Conservation (phyloP, 2,329 filamentous ascomycete genomes). For the Hymenotorrendiella dingleyae region DNA sequence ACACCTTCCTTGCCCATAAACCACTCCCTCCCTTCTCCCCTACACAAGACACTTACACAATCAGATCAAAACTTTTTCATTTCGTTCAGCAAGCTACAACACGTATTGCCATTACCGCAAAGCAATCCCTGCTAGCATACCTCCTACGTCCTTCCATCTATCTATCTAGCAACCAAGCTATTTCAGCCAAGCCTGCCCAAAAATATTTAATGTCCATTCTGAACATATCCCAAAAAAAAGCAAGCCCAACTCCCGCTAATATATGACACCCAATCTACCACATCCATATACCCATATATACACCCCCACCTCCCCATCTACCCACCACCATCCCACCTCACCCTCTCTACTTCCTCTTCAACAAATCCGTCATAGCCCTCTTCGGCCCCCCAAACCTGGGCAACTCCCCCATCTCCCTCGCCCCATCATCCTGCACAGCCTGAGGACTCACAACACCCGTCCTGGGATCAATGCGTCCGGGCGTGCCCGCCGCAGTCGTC, state of each 20-base stretch:
- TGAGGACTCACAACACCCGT: conserved; percentile 29
- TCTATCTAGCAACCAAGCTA: too few relatives aligned
- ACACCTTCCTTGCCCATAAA: too few relatives aligned
- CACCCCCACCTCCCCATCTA: background rate
- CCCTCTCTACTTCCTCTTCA: background rate
- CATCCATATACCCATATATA: background rate
- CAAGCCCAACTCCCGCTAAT: conserved; percentile 1
- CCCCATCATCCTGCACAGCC: conserved; percentile 25
- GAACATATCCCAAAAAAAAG: too few relatives aligned
- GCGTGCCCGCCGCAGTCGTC: background rate
- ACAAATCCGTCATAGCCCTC: conserved; percentile 14
- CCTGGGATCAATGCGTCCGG: conserved; percentile 26
- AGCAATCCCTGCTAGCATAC: too few relatives aligned
- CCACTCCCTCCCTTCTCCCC: too few relatives aligned
- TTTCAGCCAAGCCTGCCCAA: too few relatives aligned
- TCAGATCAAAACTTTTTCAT: too few relatives aligned
- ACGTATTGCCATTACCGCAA: too few relatives aligned
- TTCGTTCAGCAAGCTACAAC: too few relatives aligned
- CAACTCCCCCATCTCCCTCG: conserved; percentile 20
- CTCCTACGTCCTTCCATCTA: too few relatives aligned
- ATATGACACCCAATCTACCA: background rate
- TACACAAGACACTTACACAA: too few relatives aligned
- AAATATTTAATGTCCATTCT: too few relatives aligned
- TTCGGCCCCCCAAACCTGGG: conserved; percentile 10
- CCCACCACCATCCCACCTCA: background rate